Conservation (phyloP, 1,284 basidiomycete genomes). For the Leccinum solheimii region DNA sequence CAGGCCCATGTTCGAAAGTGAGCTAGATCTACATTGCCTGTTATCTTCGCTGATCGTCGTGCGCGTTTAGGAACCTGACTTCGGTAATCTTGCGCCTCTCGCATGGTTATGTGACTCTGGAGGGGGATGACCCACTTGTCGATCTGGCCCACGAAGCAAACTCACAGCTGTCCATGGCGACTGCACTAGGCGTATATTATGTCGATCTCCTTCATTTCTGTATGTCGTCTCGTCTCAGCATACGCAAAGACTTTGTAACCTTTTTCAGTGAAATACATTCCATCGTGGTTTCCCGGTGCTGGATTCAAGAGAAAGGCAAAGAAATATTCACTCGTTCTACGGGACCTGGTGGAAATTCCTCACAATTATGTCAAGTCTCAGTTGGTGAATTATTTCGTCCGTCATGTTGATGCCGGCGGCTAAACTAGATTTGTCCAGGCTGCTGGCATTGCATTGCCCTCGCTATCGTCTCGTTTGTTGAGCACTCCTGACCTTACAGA, state of each 20-base stretch:
- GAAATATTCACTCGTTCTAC: conserved; percentile 45
- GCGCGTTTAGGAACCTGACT: no score
- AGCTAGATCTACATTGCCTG: no score
- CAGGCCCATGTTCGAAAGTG: no score
- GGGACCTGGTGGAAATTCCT: conserved; percentile 51
- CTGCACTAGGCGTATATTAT: conserved; percentile 12
- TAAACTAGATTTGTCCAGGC: conserved; percentile 28
- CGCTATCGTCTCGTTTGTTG: conserved; percentile 48
- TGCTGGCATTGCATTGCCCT: conserved; percentile 46
- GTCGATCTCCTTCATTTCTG: conserved; percentile 22
- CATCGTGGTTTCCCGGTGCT: conserved; percentile 61
- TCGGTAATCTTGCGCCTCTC: no score
- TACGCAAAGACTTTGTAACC: not conserved
- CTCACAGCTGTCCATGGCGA: conserved; percentile 10
- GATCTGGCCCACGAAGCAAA: conserved; percentile 15
- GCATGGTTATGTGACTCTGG: no score
- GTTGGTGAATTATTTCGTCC: conserved; percentile 32
- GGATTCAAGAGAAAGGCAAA: conserved; percentile 53
- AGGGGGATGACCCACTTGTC: no score
- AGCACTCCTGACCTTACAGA: conserved; percentile 44
- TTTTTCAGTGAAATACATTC: conserved; percentile 52
- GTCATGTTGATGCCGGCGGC: not conserved
- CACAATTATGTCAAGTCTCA: conserved; percentile 56
- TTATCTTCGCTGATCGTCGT: no score
- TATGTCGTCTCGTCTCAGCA: not conserved